Percentiles rank a stretch among this genome's conserved stretches.
These are phyloP conservation scores for Trametes gibbosa DNA, from an alignment of 768 basidiomycete genomes.

Conservation along the genomic window DNA sequence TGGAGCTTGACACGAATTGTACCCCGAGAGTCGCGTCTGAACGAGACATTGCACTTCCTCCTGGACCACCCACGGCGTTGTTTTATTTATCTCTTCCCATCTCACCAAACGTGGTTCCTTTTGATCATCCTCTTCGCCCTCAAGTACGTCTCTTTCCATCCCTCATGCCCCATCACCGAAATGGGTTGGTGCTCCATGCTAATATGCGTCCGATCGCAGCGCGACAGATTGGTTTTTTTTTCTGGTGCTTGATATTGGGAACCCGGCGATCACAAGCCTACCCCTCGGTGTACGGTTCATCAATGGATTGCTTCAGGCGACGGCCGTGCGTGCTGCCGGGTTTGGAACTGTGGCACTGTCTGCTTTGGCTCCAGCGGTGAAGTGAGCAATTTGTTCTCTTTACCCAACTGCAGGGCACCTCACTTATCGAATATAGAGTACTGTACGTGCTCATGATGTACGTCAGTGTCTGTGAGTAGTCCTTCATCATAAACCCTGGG, in stretches of 20 bases:
- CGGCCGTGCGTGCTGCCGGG: slow-evolving; percentile 83
- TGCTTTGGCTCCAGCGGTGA: slow-evolving; percentile 82
- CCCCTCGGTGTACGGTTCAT: slow-evolving; percentile 69
- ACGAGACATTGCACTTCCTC: slow-evolving; percentile 86
- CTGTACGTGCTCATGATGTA: slow-evolving; percentile 95
- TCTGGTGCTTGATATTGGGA: slow-evolving; percentile 84
- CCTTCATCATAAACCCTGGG: slow-evolving; percentile 4
- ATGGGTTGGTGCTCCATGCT: background rate
- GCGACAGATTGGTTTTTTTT: slow-evolving; percentile 88
- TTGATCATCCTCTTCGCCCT: slow-evolving; percentile 62
- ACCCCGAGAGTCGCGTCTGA: slow-evolving; percentile 52
- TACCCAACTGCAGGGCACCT: background rate
- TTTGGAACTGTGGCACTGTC: slow-evolving; percentile 75
- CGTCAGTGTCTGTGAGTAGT: slow-evolving; percentile 68
- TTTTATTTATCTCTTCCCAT: slow-evolving; percentile 87
- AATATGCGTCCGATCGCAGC: slow-evolving; percentile 34
- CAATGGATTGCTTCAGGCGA: slow-evolving; percentile 75
- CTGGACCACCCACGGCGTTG: slow-evolving; percentile 94
- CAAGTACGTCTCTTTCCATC: slow-evolving; percentile 49
- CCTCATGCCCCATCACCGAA: background rate
- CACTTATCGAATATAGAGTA: slow-evolving; percentile 48
- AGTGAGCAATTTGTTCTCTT: slow-evolving; percentile 45
- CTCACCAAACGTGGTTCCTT: slow-evolving; percentile 93
- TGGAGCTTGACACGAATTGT: slow-evolving; percentile 70
- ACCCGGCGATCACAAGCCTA: slow-evolving; percentile 60